Evolutionary conservation across 371 early-diverging fungal species (phyloP).

Genomic region (Haplosporangium sp.): DNA sequence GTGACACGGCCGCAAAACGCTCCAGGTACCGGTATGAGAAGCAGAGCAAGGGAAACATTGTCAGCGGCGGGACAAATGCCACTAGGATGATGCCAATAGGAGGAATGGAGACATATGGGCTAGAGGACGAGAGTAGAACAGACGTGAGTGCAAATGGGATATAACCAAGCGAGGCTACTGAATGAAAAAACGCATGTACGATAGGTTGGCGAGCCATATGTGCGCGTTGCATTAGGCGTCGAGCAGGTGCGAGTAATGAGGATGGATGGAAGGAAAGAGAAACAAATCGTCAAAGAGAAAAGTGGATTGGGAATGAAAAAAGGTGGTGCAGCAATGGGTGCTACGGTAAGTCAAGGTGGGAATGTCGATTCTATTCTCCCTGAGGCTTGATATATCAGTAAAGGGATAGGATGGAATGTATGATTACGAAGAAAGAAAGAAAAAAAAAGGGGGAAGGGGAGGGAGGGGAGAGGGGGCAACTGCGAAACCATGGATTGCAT

Average conservation of each 20-base stretch:
- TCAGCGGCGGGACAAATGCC: conserved; percentile 39
- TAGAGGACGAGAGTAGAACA: conserved; percentile 30
- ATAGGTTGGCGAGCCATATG: conserved; percentile 25
- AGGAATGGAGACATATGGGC: conserved; percentile 25
- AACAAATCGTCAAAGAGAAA: neutral
- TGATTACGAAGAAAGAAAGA: neutral
- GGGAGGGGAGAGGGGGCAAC: neutral
- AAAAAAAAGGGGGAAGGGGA: neutral
- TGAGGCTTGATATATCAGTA: conserved; percentile 7
- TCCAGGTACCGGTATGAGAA: conserved; percentile 45
- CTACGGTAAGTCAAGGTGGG: neutral
- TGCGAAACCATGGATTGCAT: neutral
- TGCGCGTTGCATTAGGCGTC: neutral
- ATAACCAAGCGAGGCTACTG: conserved; percentile 44
- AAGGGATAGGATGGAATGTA: conserved; percentile 14
- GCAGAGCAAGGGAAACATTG: conserved; percentile 37
- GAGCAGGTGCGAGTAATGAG: neutral
- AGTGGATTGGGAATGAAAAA: conserved; percentile 3
- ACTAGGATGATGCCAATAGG: conserved; percentile 35
- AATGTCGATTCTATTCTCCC: conserved; percentile 28
- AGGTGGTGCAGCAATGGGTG: neutral
- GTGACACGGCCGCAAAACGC: conserved; percentile 29
- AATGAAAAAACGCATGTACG: conserved; percentile 40
- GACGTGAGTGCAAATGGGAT: conserved; percentile 49
- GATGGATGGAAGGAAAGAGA: neutral